These are phyloP conservation scores for Rosa chinensis DNA, from an alignment of 306 rosid genomes.

Conservation along the genomic window DNA sequence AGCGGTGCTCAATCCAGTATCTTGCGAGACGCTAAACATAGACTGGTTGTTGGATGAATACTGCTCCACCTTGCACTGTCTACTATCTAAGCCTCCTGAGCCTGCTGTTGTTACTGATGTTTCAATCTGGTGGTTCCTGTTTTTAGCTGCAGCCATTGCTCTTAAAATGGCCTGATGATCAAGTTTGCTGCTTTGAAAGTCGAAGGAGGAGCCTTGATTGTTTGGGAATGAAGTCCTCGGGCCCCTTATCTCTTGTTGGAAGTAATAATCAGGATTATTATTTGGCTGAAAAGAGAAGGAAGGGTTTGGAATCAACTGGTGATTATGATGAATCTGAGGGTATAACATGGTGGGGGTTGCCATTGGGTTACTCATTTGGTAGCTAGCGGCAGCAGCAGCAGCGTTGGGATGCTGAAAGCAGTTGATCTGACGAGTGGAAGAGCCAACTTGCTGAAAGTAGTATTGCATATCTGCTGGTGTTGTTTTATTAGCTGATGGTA, in stretches of 20 bases:
- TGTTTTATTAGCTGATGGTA: conserved; percentile 20
- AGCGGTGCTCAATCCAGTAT: conserved; percentile 67
- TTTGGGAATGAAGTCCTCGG: background rate
- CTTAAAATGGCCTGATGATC: conserved; percentile 5
- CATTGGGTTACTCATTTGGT: conserved; percentile 25
- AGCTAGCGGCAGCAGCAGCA: background rate
- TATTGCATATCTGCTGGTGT: conserved; percentile 18
- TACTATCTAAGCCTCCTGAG: conserved; percentile 9
- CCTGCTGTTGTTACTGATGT: background rate
- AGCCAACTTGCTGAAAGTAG: conserved; percentile 28
- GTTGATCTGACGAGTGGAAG: conserved; percentile 23
- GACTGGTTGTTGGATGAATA: conserved; percentile 66
- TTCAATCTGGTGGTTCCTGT: background rate
- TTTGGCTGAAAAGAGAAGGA: conserved; percentile 24
- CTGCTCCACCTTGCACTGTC: conserved; percentile 60
- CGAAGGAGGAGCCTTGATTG: background rate
- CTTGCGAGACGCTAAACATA: conserved; percentile 60
- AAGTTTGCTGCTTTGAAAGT: background rate
- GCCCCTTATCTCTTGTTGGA: conserved; percentile 29
- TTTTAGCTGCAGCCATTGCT: background rate
- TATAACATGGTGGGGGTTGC: conserved; percentile 4
- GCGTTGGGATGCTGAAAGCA: conserved; percentile 29
- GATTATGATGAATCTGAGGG: conserved; percentile 13
- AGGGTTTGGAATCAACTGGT: conserved; percentile 30
- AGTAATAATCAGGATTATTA: conserved; percentile 22